Evolutionary conservation across 177 flowering plant species (phyloP), one percentile per base, ranked within the genome.

Genomic region (Telopea speciosissima): DNA sequence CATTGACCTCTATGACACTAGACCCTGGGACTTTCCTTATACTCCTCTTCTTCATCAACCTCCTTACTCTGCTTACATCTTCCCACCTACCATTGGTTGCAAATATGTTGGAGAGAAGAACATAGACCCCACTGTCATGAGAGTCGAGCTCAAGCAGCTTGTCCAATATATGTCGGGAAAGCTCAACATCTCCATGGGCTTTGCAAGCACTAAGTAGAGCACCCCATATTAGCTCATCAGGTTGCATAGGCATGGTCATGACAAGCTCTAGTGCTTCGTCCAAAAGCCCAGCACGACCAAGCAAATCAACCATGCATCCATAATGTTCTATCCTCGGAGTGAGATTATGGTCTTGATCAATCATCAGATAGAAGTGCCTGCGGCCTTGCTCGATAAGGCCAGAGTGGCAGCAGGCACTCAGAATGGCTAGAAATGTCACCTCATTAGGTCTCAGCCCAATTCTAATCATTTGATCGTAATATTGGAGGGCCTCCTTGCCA

Each of bases 231-330:
- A 74, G 77, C 70, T 77, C 79, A 81, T 87, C 88, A 67, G 89
- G 85, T 49, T 33, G 61, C 82, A 83, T 72, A 7, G 88, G 84
- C 89, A 84, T 85, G 3, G 62, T 59, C 62, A 58, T 72, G 65
- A 81, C 74, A 65, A 86, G 68, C 40, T 73, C 79, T 23, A 31
- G 75, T 21, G 89, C 91, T 73, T 86, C 85, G 45, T 77, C 76
- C 62, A 86, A 26, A 16, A 74, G 78, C 66, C 88, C 89, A 19
- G 89, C 88, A 16, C 79, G 76, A 49, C 89, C 81, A 11, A 87
- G 78, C 81, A 87, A 67, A 74, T 87, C 90, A 49, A 84, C 79
- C 83, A 83, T 78, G 78, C 91, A 86, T 25, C 88, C 87, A 63
- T 79, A 84, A 64, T 86, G 89, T 63, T 86, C 87, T 65, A 83